Base-by-base conservation (phyloP, 805 yeast genomes). In the Saturnispora hagleri region DNA sequence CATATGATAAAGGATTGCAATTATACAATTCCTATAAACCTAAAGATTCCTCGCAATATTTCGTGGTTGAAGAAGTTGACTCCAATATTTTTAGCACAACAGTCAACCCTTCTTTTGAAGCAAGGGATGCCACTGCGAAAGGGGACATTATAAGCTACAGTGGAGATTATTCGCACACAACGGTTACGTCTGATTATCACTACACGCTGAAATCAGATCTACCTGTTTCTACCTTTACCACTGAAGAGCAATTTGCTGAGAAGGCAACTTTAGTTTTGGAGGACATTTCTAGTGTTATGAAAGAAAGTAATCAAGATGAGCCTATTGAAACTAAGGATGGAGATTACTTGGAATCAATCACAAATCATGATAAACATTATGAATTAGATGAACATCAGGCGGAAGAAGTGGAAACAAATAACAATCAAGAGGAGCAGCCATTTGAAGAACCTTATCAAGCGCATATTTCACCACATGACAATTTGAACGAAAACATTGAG, bases 31-130 rank as follows among this genome's bases (percentile, higher is more conserved):
- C 61, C 3, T 58, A 58, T 50, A 60, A 55, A 34, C 62, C 63
- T 6, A 56, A 60, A n/a, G 70, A 68, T 43, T 64, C 69, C 2
- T 61, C 69, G 3, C 58, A 60, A 9, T 67, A 68, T 43, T 68
- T 68, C 55, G 67, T 69, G 2, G 59, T 67, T 34, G 65, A 64
- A 43, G 64, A 69, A 18, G 61, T 64, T 20, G 55, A 50, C 31
- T 40, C 47, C 3, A 34, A 34, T 10, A 26, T 43, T 10, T 48
- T 43, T 15, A 48, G 43, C 12, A 35, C 17, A 3, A 28, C 53
- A 5, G 26, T 24, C n/a, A 13, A 22, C 17, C 31, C 20, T 7
- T 27, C 17, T 3, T 13, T 18, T 42, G 33, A 28, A 5, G 43
- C 28, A 13, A 38, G 17, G 3, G 50, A 46, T 18, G 15, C 41